phyloP scores from a whole-genome alignment of 176 grass and related monocot genomes.

The Pharus latifolius region DNA sequence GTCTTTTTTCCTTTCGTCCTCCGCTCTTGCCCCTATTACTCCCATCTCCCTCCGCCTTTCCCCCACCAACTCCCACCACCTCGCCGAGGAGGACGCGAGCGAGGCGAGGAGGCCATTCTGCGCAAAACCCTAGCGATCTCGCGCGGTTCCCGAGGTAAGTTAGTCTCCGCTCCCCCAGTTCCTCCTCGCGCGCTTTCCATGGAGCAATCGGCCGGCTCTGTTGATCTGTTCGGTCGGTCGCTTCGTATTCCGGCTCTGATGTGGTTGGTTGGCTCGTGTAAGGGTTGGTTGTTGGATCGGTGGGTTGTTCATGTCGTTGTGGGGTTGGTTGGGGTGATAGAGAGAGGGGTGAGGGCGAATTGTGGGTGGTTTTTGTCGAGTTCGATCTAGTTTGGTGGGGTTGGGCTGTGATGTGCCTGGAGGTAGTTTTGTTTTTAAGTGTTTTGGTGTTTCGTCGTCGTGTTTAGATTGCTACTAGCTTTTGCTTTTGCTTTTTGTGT shows the following conservation, averaged over 20 bases:
- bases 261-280: not conserved
- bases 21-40: not conserved
- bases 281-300: not conserved
- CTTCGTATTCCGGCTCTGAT: not conserved
- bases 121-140: not conserved
- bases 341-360: no score
- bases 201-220: not conserved
- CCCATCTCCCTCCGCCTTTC: not conserved
- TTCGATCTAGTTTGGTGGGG: not conserved
- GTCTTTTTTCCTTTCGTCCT: not conserved
- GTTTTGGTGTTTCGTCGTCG: not conserved
- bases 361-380: not conserved
- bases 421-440: no score
- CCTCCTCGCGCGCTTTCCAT: not conserved
- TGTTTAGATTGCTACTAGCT: no score
- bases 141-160: constrained; percentile 7
- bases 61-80: not conserved
- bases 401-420: not conserved
- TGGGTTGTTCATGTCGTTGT: not conserved
- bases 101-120: no score
- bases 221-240: not conserved
- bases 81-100: no score
- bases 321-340: no score
- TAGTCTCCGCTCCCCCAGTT: not conserved
- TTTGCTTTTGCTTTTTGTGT: no score